Evolutionary conservation across 345 rosid species (phyloP).

Genomic region (Mangifera indica): DNA sequence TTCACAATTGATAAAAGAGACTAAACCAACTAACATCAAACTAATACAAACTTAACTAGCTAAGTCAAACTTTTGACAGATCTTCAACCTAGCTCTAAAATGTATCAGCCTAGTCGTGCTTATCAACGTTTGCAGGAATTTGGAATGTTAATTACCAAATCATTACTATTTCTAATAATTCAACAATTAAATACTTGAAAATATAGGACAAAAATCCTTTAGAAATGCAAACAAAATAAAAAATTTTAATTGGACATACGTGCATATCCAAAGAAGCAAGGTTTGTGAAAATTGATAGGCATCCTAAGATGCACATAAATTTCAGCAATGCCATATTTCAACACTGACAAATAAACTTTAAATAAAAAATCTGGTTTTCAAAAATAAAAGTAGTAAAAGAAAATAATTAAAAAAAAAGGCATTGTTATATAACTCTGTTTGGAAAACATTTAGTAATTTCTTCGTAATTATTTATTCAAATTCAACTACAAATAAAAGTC

Average conservation of each 20-base stretch:
- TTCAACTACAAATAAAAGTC: not conserved
- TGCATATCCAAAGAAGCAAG: not conserved
- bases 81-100: too few relatives aligned
- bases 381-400: too few relatives aligned
- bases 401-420: too few relatives aligned
- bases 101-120: too few relatives aligned
- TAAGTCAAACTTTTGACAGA: not conserved
- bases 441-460: not conserved
- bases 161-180: not conserved
- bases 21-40: too few relatives aligned
- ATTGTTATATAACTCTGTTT: not conserved
- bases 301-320: not conserved
- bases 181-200: not conserved
- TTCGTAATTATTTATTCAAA: not conserved
- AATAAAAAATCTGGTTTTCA: too few relatives aligned
- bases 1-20: not conserved
- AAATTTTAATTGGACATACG: not conserved
- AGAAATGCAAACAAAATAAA: not conserved
- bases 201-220: not conserved
- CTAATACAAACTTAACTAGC: not conserved
- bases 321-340: not conserved
- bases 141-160: not conserved
- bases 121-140: not conserved
- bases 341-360: not conserved
- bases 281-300: not conserved